These are phyloP conservation scores for Myriangium duriaei DNA, from an alignment of 2,329 filamentous ascomycete genomes.

Conservation along the genomic window DNA sequence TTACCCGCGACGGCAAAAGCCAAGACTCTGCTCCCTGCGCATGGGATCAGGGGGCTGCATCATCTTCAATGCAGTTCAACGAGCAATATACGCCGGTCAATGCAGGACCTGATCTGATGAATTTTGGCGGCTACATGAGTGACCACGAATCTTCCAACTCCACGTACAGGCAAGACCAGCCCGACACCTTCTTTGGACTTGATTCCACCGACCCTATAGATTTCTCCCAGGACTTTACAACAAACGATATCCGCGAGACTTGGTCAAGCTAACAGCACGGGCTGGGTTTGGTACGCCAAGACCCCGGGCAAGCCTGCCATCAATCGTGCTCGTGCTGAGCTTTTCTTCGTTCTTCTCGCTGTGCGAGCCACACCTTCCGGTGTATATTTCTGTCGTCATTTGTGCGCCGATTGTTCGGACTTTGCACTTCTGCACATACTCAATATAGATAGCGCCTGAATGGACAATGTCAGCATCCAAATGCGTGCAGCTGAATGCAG, in stretches of 20 bases:
- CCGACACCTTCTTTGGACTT: conserved; percentile 21
- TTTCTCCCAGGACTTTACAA: conserved; percentile 19
- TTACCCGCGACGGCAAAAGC: neutral
- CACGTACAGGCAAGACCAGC: conserved; percentile 7
- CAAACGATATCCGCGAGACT: conserved; percentile 14
- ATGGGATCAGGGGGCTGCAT: neutral
- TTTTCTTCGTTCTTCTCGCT: neutral
- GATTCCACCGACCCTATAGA: conserved; percentile 18
- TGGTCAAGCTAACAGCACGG: conserved; percentile 13
- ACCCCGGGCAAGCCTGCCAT: no score
- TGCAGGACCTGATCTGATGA: conserved; percentile 14
- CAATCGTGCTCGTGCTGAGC: no score
- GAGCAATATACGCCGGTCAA: conserved; percentile 8
- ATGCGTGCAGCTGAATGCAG: neutral
- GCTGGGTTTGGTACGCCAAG: no score
- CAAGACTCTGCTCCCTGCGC: neutral
- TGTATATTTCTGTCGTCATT: neutral
- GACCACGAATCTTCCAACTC: conserved; percentile 14
- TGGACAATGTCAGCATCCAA: no score
- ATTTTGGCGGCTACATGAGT: conserved; percentile 13
- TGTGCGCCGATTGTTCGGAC: neutral
- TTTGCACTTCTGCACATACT: neutral
- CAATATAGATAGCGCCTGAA: no score
- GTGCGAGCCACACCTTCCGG: neutral
- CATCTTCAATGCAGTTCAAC: neutral